These are phyloP conservation scores for Herpotrichia juniperi DNA, from an alignment of 2,329 filamentous ascomycete genomes.

Conservation along the genomic window DNA sequence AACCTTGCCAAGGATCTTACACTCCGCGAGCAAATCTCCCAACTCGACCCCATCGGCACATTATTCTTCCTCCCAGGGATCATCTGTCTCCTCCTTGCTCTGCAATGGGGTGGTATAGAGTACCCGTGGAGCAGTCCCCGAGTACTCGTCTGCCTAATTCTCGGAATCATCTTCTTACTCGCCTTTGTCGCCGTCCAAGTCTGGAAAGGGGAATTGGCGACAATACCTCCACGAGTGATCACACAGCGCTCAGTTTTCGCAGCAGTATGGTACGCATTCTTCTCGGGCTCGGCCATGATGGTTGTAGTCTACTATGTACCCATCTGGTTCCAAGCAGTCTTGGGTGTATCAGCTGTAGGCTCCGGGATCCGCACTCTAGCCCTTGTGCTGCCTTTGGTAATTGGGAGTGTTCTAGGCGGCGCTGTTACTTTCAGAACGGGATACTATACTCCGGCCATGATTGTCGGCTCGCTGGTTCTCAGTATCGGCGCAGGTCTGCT, in stretches of 20 bases:
- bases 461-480: conserved; percentile 19
- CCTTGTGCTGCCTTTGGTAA: conserved; percentile 36
- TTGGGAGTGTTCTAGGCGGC: conserved; percentile 33
- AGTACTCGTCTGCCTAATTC: conserved; percentile 21
- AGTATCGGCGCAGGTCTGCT: conserved; percentile 49
- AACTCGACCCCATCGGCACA: conserved; percentile 9
- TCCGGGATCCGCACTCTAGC: conserved; percentile 37
- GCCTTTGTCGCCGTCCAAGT: conserved; percentile 21
- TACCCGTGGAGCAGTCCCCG: conserved; percentile 19
- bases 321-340: conserved; percentile 42
- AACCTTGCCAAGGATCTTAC: conserved; percentile 23
- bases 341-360: conserved; percentile 32
- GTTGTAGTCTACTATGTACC: conserved; percentile 10
- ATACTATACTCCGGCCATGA: conserved; percentile 49
- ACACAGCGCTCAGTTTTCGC: conserved; percentile 38
- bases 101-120: conserved; percentile 28
- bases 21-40: conserved; percentile 28
- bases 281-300: conserved; percentile 19
- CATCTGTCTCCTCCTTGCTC: conserved; percentile 25
- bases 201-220: conserved; percentile 14
- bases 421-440: conserved; percentile 38
- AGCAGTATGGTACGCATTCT: conserved; percentile 35
- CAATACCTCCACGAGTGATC: conserved; percentile 22
- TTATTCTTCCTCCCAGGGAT: conserved; percentile 7
- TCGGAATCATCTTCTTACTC: conserved; percentile 11